phyloP scores from a whole-genome alignment of 108 stramenopile genomes.

The Schizochytrium sp. region DNA sequence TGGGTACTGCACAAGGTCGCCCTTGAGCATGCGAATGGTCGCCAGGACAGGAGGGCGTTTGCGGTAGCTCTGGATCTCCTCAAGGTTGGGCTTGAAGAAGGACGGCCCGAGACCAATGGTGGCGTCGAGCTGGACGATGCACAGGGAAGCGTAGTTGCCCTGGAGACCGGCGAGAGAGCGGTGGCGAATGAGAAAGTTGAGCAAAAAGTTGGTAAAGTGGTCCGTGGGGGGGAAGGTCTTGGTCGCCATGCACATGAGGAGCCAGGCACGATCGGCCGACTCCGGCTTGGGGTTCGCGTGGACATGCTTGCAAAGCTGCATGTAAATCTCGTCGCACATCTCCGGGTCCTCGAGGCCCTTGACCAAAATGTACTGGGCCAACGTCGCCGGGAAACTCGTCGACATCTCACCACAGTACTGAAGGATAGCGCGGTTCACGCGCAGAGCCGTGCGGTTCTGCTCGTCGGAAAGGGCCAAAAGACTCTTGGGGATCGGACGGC shows the following conservation, averaged over 20 bases:
- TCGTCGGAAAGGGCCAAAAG: conserved; percentile 34
- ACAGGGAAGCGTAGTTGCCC: conserved; percentile 10
- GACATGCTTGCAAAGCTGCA: conserved; percentile 14
- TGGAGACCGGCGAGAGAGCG: neutral
- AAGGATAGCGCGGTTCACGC: conserved; percentile 9
- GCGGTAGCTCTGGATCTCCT: conserved; percentile 18
- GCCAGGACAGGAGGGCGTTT: conserved; percentile 7
- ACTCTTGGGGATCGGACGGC: conserved; percentile 44
- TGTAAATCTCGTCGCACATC: conserved; percentile 10
- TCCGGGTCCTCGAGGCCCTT: conserved; percentile 2
- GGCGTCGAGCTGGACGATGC: conserved; percentile 16
- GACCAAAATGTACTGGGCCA: neutral
- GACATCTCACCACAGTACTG: neutral
- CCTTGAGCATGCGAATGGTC: neutral
- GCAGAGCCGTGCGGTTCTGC: conserved; percentile 17
- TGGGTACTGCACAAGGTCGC: neutral
- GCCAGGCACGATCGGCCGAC: neutral
- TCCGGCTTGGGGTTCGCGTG: neutral
- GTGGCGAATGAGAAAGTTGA: neutral
- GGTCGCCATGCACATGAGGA: neutral
- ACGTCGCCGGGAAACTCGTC: neutral
- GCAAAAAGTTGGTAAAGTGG: neutral
- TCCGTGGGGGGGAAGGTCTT: conserved; percentile 1
- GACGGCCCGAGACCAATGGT: neutral
- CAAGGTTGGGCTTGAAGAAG: conserved; percentile 7